phyloP scores from a whole-genome alignment of 331 rosid genomes.

The Acacia pycnantha region DNA sequence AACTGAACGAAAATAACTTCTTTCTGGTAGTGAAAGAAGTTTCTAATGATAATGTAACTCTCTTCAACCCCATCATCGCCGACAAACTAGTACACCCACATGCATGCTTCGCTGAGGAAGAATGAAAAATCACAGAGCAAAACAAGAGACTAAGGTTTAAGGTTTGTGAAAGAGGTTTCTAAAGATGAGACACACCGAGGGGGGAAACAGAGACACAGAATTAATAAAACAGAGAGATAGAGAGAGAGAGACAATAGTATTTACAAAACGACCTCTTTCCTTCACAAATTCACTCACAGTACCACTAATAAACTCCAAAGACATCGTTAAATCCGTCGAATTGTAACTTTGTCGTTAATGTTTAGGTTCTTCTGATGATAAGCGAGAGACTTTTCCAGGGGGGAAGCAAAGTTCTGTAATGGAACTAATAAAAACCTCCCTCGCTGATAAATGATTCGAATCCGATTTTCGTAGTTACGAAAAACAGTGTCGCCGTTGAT shows the following conservation, averaged over 20 bases:
- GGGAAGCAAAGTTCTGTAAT: too few species aligned
- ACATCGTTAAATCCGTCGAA: background rate
- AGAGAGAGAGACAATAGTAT: background rate
- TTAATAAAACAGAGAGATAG: background rate
- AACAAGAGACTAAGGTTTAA: background rate
- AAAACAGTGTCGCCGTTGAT: too few species aligned
- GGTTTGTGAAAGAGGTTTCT: background rate
- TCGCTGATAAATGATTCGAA: background rate
- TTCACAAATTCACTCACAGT: background rate
- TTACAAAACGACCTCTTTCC: background rate
- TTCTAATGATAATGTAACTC: conserved; percentile 43
- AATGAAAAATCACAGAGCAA: background rate
- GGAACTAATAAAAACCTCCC: background rate
- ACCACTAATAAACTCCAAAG: background rate
- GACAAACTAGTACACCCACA: conserved; percentile 30
- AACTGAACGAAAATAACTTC: conserved; percentile 58
- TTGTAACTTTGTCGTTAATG: background rate
- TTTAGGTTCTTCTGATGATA: background rate
- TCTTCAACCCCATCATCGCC: conserved; percentile 30
- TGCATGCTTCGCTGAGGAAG: conserved; percentile 15
- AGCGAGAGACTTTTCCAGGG: background rate
- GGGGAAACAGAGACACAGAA: background rate
- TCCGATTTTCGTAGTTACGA: background rate
- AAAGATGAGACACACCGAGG: background rate
- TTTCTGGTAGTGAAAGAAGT: conserved; percentile 42